phyloP scores from a whole-genome alignment of 768 basidiomycete species.

The Lactarius evosmus region DNA sequence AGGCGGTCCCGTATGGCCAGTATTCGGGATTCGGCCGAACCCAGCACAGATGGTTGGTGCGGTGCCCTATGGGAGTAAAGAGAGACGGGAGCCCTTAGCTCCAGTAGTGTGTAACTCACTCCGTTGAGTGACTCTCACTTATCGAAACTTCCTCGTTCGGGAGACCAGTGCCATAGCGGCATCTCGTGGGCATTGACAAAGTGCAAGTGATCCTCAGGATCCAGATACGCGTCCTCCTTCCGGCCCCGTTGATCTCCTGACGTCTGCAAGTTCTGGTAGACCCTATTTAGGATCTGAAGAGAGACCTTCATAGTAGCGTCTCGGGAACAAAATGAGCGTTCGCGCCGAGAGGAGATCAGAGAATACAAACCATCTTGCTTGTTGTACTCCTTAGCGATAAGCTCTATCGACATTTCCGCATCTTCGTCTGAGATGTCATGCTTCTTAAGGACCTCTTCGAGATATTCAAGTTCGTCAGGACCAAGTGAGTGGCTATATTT shows the following conservation, averaged over 20 bases:
- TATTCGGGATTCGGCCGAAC: slow-evolving; percentile 79
- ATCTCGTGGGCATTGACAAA: slow-evolving; percentile 92
- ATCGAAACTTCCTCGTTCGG: slow-evolving; percentile 82
- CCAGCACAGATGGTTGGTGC: slow-evolving; percentile 64
- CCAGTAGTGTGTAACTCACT: neutral
- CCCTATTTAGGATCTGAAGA: slow-evolving; percentile 58
- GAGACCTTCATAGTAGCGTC: slow-evolving; percentile 85
- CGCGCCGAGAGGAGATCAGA: neutral
- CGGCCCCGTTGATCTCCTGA: slow-evolving; percentile 48
- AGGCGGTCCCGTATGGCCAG: slow-evolving; percentile 78
- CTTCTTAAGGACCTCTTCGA: slow-evolving; percentile 66
- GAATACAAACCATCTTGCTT: slow-evolving; percentile 71
- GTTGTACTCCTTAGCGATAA: slow-evolving; percentile 82
- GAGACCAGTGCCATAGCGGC: slow-evolving; percentile 91
- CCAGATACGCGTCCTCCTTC: slow-evolving; percentile 60
- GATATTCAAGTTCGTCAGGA: slow-evolving; percentile 66
- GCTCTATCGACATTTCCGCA: slow-evolving; percentile 71
- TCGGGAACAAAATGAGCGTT: slow-evolving; percentile 32
- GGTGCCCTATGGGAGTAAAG: slow-evolving; percentile 43
- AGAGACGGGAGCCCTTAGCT: slow-evolving; percentile 16
- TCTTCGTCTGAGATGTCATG: slow-evolving; percentile 71
- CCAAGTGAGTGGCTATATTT: slow-evolving; percentile 88
- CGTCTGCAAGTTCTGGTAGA: slow-evolving; percentile 72
- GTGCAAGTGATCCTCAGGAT: slow-evolving; percentile 77
- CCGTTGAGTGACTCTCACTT: slow-evolving; percentile 49